Percentiles rank a stretch among this genome's conserved stretches.
Evolutionary conservation across 23 red algal genomes (phyloP).

Genomic region (Pyropia haitanensis): DNA sequence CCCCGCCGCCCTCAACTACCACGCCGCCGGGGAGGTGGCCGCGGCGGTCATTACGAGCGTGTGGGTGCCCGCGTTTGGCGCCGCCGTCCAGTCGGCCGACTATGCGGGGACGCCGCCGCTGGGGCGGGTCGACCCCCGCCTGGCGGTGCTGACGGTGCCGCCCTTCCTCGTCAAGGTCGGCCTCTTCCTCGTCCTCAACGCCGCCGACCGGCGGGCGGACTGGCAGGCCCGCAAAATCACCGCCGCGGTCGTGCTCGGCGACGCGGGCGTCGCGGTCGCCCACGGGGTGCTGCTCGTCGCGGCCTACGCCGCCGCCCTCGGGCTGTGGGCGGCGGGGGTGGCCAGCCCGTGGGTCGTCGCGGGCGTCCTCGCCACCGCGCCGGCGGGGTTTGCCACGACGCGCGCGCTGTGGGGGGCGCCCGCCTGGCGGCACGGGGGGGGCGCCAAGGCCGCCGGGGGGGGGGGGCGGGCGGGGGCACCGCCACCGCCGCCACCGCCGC

Average conservation of each 20-base stretch:
- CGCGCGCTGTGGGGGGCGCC: background rate
- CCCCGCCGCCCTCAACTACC: conserved; percentile 43
- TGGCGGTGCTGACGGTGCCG: conserved; percentile 26
- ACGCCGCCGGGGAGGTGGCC: conserved; percentile 32
- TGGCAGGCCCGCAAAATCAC: conserved; percentile 28
- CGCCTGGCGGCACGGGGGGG: background rate
- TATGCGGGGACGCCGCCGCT: background rate
- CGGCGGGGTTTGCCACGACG: background rate
- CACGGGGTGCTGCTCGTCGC: background rate
- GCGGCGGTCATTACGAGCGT: conserved; percentile 42
- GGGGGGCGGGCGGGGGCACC: too few relatives aligned
- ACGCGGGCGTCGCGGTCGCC: conserved; percentile 2
- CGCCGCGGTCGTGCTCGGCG: conserved; percentile 27
- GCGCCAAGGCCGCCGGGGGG: background rate
- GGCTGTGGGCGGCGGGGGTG: background rate
- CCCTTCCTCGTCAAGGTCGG: conserved; percentile 28
- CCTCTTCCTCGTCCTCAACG: conserved; percentile 49
- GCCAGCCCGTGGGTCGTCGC: background rate
- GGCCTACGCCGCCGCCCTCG: conserved; percentile 15
- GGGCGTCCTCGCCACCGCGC: background rate
- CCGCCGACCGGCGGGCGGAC: conserved; percentile 44
- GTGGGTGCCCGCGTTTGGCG: conserved; percentile 21
- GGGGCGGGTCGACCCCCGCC: background rate
- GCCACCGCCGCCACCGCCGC: too few relatives aligned
- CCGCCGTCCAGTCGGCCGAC: background rate